Conservation (phyloP, 352 stramenopile species). For the Phytophthora idaei region DNA sequence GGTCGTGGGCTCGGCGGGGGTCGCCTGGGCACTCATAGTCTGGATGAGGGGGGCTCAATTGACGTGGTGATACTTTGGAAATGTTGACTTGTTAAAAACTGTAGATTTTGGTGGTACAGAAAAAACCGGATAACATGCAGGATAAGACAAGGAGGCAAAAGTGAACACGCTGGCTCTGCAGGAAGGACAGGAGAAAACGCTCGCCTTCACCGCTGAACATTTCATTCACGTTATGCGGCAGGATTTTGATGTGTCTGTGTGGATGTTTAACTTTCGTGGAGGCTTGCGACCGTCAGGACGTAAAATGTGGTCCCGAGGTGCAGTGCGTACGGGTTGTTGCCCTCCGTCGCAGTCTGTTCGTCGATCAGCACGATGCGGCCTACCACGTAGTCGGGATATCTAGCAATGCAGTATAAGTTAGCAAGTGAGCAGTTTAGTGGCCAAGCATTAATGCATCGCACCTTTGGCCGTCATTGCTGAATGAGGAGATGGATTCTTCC, state of each 20-base stretch:
- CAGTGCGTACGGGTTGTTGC: constrained; percentile 82
- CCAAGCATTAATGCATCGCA: constrained; percentile 26
- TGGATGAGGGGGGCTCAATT: constrained; percentile 16
- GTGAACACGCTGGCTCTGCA: constrained; percentile 33
- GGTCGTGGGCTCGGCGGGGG: constrained; percentile 28
- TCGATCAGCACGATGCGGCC: constrained; percentile 89
- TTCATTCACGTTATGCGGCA: constrained; percentile 44
- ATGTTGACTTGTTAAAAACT: constrained; percentile 11
- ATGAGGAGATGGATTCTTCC: constrained; percentile 89
- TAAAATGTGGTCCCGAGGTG: constrained; percentile 86
- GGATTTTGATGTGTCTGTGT: constrained; percentile 3
- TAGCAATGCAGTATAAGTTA: constrained; percentile 33
- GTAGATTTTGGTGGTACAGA: constrained; percentile 26
- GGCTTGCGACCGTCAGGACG: constrained; percentile 82
- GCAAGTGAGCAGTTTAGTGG: not conserved
- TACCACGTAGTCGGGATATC: constrained; percentile 89
- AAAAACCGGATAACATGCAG: constrained; percentile 13
- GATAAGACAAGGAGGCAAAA: constrained; percentile 28
- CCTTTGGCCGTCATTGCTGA: constrained; percentile 83
- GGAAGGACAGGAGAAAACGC: constrained; percentile 19
- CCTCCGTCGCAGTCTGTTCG: constrained; percentile 80
- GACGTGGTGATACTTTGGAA: constrained; percentile 18
- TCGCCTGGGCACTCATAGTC: constrained; percentile 29
- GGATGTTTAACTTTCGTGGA: constrained; percentile 74
- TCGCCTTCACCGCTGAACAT: constrained; percentile 32